phyloP scores from a whole-genome alignment of 352 stramenopile genomes.

The Globisporangium nodosum region DNA sequence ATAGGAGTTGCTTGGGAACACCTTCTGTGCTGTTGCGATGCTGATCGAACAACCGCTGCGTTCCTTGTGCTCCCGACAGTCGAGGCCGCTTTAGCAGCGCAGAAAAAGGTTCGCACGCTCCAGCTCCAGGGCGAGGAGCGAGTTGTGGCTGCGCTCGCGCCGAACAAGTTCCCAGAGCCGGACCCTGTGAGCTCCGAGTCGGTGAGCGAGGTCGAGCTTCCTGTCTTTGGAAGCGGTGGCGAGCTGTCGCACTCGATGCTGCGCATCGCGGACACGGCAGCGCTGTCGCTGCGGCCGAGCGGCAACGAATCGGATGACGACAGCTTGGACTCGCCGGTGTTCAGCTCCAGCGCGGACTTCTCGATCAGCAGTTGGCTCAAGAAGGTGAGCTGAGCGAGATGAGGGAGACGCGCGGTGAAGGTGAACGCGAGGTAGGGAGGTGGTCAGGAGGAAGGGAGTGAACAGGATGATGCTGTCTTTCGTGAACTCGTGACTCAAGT shows the following conservation, averaged over 20 bases:
- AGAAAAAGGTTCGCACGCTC: constrained; percentile 5
- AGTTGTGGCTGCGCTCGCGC: constrained; percentile 1
- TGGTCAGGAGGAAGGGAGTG: not conserved
- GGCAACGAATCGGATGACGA: not conserved
- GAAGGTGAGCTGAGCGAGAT: constrained; percentile 3
- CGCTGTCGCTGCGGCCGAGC: not conserved
- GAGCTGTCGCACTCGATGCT: constrained; percentile 15
- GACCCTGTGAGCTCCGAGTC: not conserved
- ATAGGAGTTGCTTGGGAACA: too few relatives aligned
- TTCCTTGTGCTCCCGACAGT: not conserved
- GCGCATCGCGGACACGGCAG: constrained; percentile 1
- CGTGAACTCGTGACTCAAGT: not conserved
- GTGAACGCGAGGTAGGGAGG: not conserved
- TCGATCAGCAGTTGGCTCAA: constrained; percentile 40
- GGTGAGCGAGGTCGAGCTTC: constrained; percentile 1
- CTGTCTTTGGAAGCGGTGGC: constrained; percentile 1
- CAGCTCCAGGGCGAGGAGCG: not conserved
- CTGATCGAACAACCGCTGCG: not conserved
- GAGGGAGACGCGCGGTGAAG: not conserved
- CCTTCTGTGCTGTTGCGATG: not conserved
- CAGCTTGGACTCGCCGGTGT: constrained; percentile 4
- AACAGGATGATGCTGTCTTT: not conserved
- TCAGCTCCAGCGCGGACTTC: constrained; percentile 36
- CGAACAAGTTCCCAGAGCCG: constrained; percentile 13
- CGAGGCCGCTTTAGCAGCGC: not conserved